phyloP scores from a whole-genome alignment of 768 basidiomycete species.

The Mrakia frigida region DNA sequence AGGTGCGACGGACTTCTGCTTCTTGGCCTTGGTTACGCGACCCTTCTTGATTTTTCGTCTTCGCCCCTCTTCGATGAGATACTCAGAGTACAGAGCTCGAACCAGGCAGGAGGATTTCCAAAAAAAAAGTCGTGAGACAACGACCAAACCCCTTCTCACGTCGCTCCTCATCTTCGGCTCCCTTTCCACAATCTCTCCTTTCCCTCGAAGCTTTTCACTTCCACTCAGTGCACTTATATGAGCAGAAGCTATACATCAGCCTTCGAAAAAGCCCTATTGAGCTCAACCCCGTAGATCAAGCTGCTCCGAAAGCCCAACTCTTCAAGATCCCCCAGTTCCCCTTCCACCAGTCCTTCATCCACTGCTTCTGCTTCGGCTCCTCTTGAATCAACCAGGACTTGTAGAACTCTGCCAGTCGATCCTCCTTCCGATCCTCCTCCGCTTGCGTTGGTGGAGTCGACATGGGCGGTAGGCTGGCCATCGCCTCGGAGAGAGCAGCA shows the following conservation, averaged over 20 bases:
- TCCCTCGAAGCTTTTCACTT: too few species aligned
- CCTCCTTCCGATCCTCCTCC: slow-evolving; percentile 19
- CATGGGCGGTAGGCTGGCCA: slow-evolving; percentile 7
- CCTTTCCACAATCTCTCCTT: too few species aligned
- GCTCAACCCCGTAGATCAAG: background rate
- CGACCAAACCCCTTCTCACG: too few species aligned
- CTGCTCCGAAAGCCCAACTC: slow-evolving; percentile 13
- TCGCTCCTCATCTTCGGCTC: too few species aligned
- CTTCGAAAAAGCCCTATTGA: background rate
- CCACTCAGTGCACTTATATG: too few species aligned
- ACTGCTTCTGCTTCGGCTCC: slow-evolving; percentile 5
- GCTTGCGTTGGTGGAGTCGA: slow-evolving; percentile 17
- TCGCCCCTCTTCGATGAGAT: too few species aligned
- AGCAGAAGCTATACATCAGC: background rate
- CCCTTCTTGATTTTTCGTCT: too few species aligned
- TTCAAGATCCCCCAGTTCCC: slow-evolving; percentile 18
- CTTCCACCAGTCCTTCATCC: slow-evolving; percentile 31
- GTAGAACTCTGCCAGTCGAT: slow-evolving; percentile 16
- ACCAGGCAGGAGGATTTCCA: too few species aligned
- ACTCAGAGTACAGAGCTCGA: too few species aligned
- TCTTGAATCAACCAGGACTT: slow-evolving; percentile 20
- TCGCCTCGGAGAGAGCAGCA: background rate
- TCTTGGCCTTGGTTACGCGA: too few species aligned
- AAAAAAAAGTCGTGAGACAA: too few species aligned
- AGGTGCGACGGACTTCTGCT: too few species aligned